phyloP scores from a whole-genome alignment of 2,329 filamentous ascomycete species.

The Sarocladiaceae sp. region DNA sequence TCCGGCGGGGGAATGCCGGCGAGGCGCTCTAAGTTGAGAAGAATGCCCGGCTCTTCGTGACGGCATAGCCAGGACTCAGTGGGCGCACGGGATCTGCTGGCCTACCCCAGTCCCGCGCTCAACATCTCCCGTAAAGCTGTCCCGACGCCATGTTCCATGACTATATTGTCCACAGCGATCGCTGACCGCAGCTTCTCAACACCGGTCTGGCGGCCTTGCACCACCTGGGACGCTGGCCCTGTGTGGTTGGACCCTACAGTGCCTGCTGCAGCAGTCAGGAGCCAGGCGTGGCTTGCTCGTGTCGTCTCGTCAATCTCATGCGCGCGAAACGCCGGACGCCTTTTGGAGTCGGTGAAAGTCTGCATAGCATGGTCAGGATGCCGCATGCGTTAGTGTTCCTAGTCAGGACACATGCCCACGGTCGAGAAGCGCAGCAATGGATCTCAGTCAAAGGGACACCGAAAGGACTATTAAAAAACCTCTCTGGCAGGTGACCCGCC shows the following conservation, averaged over 20 bases:
- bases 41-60: constrained; percentile 8
- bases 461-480: too few species aligned
- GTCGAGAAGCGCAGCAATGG: not conserved
- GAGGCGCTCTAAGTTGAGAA: constrained; percentile 1
- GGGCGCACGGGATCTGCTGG: not conserved
- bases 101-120: constrained; percentile 1
- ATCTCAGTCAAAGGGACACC: too few species aligned
- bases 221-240: too few species aligned
- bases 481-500: constrained; percentile 2
- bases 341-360: not conserved
- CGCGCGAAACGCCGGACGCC: not conserved
- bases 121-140: constrained; percentile 1
- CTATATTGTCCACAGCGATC: not conserved
- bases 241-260: not conserved
- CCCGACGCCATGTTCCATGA: not conserved
- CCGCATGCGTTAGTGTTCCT: not conserved
- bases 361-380: constrained; percentile 2
- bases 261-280: not conserved
- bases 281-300: not conserved
- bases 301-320: not conserved
- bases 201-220: too few species aligned
- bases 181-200: not conserved
- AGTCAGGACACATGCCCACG: not conserved
- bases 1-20: constrained; percentile 5
- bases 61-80: constrained; percentile 1